Evolutionary conservation across 345 rosid genomes (phyloP), one percentile per base, ranked within the genome.

Genomic region (Eucalyptus curtisii): DNA sequence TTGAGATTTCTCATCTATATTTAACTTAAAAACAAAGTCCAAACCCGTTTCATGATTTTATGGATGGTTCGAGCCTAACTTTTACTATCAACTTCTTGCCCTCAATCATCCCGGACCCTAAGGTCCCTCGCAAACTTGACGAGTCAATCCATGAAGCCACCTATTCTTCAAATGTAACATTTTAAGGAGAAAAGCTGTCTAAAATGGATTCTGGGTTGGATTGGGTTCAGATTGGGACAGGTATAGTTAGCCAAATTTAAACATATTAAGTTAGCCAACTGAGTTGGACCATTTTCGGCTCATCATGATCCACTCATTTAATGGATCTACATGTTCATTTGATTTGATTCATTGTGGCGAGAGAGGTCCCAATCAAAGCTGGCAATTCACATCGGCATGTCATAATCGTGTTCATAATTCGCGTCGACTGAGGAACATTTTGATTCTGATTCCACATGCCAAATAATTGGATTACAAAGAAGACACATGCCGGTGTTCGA

Each of bases 71-170:
- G 3, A 27, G 31, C 16, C 7, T 5, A 3, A 59, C 31, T 59
- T 27, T 59, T 13, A 27, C 7, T 13, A 59, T 13, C 16, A 27
- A 12, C n/a, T 27, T 27, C 15, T 0, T 59, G 31, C 66, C 31
- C 31, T 27, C n/a, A 25, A n/a, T n/a, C n/a, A n/a, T n/a, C n/a
- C 3, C 16, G 3, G 1, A 27, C 31, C 15, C 31, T 1, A 1
- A 59, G 15, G 0, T 59, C 16, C 33, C 16, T 27, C 31, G 1
- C 68, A 11, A 27, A 27, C 15, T 57, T 1, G 14, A 25, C 7
- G 1, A 25, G 30, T 27, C 1, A 0, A 3, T 57, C 14, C n/a
- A 57, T 57, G 64, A 11, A 57, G 2, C 2, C 7, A 0, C 5
- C n/a, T 0, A 0, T 57, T 57, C 64, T 57, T 57, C 64, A 57